phyloP scores from a whole-genome alignment of 1,139 yeast species.

The Yamadazyma taylorii region DNA sequence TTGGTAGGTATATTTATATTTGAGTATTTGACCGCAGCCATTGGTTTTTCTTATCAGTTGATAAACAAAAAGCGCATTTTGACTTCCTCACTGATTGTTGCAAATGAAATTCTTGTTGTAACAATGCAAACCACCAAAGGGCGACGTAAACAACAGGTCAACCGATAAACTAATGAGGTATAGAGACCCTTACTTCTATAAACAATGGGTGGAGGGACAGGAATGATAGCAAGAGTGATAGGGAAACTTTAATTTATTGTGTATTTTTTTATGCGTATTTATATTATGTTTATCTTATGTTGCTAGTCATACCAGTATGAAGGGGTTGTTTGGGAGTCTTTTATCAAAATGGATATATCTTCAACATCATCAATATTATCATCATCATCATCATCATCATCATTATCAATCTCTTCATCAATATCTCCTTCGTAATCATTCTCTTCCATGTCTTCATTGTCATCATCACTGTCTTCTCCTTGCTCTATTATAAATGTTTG shows the following conservation, averaged over 20 bases:
- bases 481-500: slow-evolving; percentile 18
- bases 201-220: too few species aligned
- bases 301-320: slow-evolving; percentile 2
- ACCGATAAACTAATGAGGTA: background rate
- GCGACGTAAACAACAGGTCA: background rate
- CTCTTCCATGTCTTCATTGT: slow-evolving; percentile 14
- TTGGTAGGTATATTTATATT: background rate
- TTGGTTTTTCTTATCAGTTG: background rate
- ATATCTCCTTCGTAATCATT: slow-evolving; percentile 11
- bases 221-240: too few species aligned
- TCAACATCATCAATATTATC: slow-evolving; percentile 2
- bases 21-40: too few species aligned
- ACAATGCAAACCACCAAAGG: background rate
- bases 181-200: background rate
- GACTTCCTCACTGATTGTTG: background rate
- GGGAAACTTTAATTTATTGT: too few species aligned
- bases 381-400: slow-evolving; percentile 4
- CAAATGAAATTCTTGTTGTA: background rate
- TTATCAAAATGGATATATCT: background rate
- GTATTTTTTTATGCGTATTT: too few species aligned
- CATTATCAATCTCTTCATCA: slow-evolving; percentile 9
- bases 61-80: background rate
- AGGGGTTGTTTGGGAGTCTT: slow-evolving; percentile 1
- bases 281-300: too few species aligned
- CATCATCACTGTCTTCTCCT: slow-evolving; percentile 17